These are phyloP conservation scores for Kluyveromyces aestuarii DNA, from an alignment of 805 yeast species.

Conservation along the genomic window DNA sequence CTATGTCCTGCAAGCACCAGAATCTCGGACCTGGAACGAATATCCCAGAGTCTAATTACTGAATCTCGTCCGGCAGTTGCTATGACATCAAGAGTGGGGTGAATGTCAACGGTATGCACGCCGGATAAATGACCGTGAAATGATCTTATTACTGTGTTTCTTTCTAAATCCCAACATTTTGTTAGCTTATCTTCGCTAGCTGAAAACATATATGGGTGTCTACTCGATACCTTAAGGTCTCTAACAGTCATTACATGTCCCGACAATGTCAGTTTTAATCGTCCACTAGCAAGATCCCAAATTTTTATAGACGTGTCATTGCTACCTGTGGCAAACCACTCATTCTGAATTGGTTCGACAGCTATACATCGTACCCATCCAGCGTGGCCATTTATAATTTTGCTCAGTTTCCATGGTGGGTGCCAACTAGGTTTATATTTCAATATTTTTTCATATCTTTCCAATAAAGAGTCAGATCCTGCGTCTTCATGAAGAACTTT, in stretches of 20 bases:
- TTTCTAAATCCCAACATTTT: conserved; percentile 93
- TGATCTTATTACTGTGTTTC: conserved; percentile 69
- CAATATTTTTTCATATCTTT: conserved; percentile 14
- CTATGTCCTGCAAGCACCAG: conserved; percentile 78
- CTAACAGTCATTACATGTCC: conserved; percentile 91
- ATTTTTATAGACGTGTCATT: conserved; percentile 81
- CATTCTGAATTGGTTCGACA: conserved; percentile 70
- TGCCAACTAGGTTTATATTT: conserved; percentile 34
- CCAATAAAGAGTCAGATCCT: conserved; percentile 12
- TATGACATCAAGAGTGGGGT: conserved; percentile 75
- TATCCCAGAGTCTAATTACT: conserved; percentile 87
- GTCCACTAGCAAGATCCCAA: conserved; percentile 78
- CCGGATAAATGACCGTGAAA: conserved; percentile 94
- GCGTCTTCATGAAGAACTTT: conserved; percentile 7
- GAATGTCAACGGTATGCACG: conserved; percentile 72
- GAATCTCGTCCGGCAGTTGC: conserved; percentile 88
- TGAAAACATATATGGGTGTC: conserved; percentile 82
- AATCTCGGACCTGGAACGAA: conserved; percentile 66
- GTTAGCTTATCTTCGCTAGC: conserved; percentile 91
- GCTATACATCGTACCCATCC: conserved; percentile 88
- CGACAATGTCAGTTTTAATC: conserved; percentile 63
- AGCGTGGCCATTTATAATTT: conserved; percentile 78
- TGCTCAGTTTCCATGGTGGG: conserved; percentile 60
- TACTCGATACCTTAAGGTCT: conserved; percentile 58
- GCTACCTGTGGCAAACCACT: conserved; percentile 90